Conservation (phyloP, 768 basidiomycete species). For the Vararia minispora region DNA sequence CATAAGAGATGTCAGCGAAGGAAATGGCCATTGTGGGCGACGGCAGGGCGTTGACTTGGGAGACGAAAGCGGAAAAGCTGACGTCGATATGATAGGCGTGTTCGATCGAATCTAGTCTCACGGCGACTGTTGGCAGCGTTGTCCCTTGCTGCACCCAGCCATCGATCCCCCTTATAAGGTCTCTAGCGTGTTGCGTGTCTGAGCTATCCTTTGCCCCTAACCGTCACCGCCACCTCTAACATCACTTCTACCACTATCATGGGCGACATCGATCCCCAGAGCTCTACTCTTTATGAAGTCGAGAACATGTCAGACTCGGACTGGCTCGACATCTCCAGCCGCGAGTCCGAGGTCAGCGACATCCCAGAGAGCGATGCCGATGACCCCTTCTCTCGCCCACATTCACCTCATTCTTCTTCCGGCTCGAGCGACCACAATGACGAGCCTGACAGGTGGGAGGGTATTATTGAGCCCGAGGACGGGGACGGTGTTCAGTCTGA, state of each 20-base stretch:
- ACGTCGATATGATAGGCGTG: no score
- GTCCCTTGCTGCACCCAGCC: no score
- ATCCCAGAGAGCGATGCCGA: conserved; percentile 55
- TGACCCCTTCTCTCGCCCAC: conserved; percentile 36
- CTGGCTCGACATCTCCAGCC: conserved; percentile 71
- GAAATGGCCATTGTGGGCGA: no score
- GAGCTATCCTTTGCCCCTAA: conserved; percentile 9
- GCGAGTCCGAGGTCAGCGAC: conserved; percentile 62
- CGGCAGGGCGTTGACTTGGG: no score
- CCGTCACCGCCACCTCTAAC: conserved; percentile 13
- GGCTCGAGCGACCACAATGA: conserved; percentile 58
- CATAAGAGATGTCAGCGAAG: no score
- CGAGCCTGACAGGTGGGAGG: conserved; percentile 72
- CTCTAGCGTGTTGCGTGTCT: no score
- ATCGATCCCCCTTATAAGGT: no score
- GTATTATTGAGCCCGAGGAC: conserved; percentile 51
- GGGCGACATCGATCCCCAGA: conserved; percentile 25
- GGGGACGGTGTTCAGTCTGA: conserved; percentile 37
- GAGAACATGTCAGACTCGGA: conserved; percentile 70
- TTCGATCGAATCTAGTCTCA: no score
- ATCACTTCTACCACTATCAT: conserved; percentile 15
- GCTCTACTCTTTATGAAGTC: conserved; percentile 43
- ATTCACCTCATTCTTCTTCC: conserved; percentile 61
- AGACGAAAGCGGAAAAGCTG: no score
- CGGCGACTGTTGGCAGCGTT: no score